Conservation (phyloP, 2,329 filamentous ascomycete species). For the Colletotrichum somersetense region DNA sequence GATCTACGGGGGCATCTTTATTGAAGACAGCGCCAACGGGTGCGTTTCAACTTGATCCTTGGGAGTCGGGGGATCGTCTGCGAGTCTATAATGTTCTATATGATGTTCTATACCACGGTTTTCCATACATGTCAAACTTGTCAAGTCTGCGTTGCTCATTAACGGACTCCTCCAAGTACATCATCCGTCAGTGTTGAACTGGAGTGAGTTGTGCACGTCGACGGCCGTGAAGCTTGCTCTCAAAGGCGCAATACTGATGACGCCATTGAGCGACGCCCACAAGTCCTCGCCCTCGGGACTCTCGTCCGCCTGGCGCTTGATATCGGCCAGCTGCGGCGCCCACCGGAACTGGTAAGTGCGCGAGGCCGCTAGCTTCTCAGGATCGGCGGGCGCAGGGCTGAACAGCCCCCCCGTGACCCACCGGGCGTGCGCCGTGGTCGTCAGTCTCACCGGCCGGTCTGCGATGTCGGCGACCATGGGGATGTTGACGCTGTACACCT, state of each 20-base stretch:
- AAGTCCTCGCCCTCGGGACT: slow-evolving; percentile 42
- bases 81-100: background rate
- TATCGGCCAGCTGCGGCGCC: slow-evolving; percentile 42
- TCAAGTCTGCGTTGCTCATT: background rate
- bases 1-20: slow-evolving; percentile 64
- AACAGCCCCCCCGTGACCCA: slow-evolving; percentile 66
- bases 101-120: background rate
- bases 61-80: background rate
- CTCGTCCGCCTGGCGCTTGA: slow-evolving; percentile 38
- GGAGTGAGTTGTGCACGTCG: slow-evolving; percentile 3
- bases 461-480: slow-evolving; percentile 73
- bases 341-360: slow-evolving; percentile 38
- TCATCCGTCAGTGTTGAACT: background rate
- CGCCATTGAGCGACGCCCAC: slow-evolving; percentile 41
- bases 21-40: slow-evolving; percentile 59
- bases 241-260: slow-evolving; percentile 40
- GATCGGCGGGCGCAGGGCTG: slow-evolving; percentile 32
- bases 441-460: slow-evolving; percentile 73
- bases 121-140: background rate
- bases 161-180: background rate
- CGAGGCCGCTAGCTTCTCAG: slow-evolving; percentile 28
- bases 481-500: slow-evolving; percentile 78
- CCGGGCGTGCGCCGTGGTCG: slow-evolving; percentile 75
- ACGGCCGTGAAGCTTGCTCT: slow-evolving; percentile 40
- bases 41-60: slow-evolving; percentile 55